Evolutionary conservation across 345 rosid genomes (phyloP).

Genomic region (Cardiospermum halicacabum): DNA sequence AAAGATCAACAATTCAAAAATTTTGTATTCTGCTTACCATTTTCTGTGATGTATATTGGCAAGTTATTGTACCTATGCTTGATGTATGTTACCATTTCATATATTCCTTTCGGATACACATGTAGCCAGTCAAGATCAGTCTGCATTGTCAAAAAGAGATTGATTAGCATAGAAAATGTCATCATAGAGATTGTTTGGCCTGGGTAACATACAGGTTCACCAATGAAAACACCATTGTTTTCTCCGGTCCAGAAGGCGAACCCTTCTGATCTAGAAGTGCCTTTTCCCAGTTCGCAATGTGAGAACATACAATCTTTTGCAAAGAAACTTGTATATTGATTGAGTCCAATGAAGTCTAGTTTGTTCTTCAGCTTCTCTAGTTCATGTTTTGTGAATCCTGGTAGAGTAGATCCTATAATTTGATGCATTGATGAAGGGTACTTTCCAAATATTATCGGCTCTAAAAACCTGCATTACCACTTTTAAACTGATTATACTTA

Average conservation of each 20-base stretch:
- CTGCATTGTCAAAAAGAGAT: background rate
- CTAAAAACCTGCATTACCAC: constrained; percentile 21
- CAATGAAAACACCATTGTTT: constrained; percentile 15
- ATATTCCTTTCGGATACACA: constrained; percentile 46
- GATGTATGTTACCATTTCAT: constrained; percentile 37
- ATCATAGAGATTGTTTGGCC: too few species aligned
- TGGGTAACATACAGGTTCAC: too few species aligned
- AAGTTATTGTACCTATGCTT: constrained; percentile 40
- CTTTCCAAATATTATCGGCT: constrained; percentile 28
- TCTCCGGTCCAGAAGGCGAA: constrained; percentile 10
- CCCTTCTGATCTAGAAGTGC: constrained; percentile 5
- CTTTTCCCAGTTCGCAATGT: background rate
- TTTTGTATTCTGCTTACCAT: constrained; percentile 35
- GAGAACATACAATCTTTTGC: constrained; percentile 25
- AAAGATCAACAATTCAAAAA: constrained; percentile 12
- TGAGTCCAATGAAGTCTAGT: constrained; percentile 23
- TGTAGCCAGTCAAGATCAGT: constrained; percentile 10
- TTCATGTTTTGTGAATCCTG: constrained; percentile 20
- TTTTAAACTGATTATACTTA: background rate
- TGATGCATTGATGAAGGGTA: constrained; percentile 31
- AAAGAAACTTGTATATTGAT: background rate
- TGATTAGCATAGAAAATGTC: background rate
- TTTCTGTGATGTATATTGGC: constrained; percentile 52
- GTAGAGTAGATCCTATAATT: constrained; percentile 24
- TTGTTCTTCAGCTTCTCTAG: constrained; percentile 13